These are phyloP conservation scores for Botryotinia calthae DNA, from an alignment of 2,329 filamentous ascomycete genomes.

Conservation along the genomic window DNA sequence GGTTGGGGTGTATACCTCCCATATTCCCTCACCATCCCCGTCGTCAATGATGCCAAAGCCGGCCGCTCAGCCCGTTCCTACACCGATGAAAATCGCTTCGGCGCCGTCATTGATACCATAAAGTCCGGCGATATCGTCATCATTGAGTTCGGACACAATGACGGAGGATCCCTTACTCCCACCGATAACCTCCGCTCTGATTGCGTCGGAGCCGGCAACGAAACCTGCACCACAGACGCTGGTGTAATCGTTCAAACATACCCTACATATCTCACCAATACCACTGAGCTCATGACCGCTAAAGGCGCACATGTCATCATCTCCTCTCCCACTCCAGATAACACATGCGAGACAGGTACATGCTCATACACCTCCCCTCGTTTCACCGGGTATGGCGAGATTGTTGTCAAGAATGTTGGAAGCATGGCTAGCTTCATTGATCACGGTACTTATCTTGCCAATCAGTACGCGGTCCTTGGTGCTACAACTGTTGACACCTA, in stretches of 20 bases:
- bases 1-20: conserved; percentile 63
- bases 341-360: conserved; percentile 56
- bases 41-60: conserved; percentile 63
- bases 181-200: conserved; percentile 61
- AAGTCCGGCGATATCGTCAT: conserved; percentile 48
- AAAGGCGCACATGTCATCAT: conserved; percentile 64
- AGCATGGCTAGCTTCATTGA: conserved; percentile 52
- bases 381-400: conserved; percentile 56
- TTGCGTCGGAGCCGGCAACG: conserved; percentile 47
- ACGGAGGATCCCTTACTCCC: conserved; percentile 51
- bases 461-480: conserved; percentile 49
- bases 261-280: conserved; percentile 35
- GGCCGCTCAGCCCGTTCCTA: conserved; percentile 66
- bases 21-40: conserved; percentile 48
- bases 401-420: conserved; percentile 43
- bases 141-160: conserved; percentile 65
- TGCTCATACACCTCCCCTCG: conserved; percentile 48
- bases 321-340: conserved; percentile 60
- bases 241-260: conserved; percentile 48
- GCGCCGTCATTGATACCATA: conserved; percentile 49
- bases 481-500: conserved; percentile 47
- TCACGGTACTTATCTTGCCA: conserved; percentile 54
- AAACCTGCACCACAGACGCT: conserved; percentile 43
- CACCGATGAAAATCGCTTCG: conserved; percentile 64
- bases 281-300: conserved; percentile 36